A percentile compares a stretch with the other conserved stretches of the same genome.
These are phyloP conservation scores for Puccinia brachypodii DNA, from an alignment of 1,284 basidiomycete genomes.

Conservation along the genomic window DNA sequence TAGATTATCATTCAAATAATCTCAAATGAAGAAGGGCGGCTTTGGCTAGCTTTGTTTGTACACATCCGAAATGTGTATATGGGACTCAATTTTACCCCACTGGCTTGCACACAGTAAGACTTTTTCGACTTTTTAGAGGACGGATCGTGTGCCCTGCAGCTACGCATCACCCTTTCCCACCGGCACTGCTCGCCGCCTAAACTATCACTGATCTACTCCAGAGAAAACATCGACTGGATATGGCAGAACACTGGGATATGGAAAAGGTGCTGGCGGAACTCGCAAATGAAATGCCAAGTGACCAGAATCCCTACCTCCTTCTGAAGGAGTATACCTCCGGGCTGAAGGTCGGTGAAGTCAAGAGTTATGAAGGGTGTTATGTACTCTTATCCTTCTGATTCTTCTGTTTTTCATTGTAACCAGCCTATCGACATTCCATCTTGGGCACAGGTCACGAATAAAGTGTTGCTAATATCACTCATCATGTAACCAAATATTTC, in stretches of 20 bases:
- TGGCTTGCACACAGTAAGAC: too few species aligned
- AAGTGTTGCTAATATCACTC: not conserved
- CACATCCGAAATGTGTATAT: too few species aligned
- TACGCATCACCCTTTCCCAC: too few species aligned
- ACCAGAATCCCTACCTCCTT: constrained; percentile 4
- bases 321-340: not conserved
- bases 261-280: not conserved
- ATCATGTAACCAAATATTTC: not conserved
- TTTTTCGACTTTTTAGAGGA: too few species aligned
- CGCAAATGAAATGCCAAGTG: not conserved
- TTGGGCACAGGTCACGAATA: not conserved
- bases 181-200: not conserved
- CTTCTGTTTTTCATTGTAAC: not conserved
- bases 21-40: too few species aligned
- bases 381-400: not conserved
- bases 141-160: too few species aligned
- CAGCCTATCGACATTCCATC: not conserved
- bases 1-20: too few species aligned
- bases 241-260: constrained; percentile 3
- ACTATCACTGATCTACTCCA: not conserved
- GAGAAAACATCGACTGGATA: not conserved
- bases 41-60: too few species aligned
- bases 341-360: not conserved
- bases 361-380: not conserved
- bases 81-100: too few species aligned